A percentile compares a stretch with the other conserved stretches of the same genome.
Evolutionary conservation across 768 basidiomycete species (phyloP).

Genomic region (Psilocybe tampanensis): DNA sequence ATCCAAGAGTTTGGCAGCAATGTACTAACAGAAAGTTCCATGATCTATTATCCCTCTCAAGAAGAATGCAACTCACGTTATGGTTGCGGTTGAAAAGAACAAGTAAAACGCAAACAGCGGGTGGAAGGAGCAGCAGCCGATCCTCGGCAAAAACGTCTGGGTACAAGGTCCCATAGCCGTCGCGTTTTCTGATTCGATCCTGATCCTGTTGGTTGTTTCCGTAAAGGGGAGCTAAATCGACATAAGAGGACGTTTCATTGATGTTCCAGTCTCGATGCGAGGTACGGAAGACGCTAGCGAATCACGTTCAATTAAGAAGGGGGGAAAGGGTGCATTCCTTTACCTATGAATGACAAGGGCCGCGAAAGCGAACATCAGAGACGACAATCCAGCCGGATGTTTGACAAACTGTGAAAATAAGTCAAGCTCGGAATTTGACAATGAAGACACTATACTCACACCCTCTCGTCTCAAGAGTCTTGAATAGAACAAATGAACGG

Average conservation of each 20-base stretch:
- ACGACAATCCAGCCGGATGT: constrained; percentile 81
- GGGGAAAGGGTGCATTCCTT: constrained; percentile 6
- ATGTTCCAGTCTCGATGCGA: constrained; percentile 64
- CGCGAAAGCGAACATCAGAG: constrained; percentile 81
- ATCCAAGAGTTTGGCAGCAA: constrained; percentile 73
- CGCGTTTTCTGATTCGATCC: constrained; percentile 53
- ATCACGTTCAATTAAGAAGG: background rate
- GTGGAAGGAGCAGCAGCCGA: constrained; percentile 77
- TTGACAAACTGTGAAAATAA: constrained; percentile 55
- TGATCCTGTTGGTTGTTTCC: constrained; percentile 69
- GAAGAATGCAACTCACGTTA: constrained; percentile 53
- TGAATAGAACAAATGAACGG: constrained; percentile 13
- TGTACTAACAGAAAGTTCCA: constrained; percentile 52
- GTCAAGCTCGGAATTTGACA: constrained; percentile 8
- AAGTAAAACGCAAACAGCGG: constrained; percentile 71
- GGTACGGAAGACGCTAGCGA: constrained; percentile 77
- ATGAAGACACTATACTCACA: constrained; percentile 35
- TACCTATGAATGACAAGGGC: constrained; percentile 81
- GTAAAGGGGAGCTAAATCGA: constrained; percentile 84
- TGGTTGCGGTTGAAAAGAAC: constrained; percentile 92
- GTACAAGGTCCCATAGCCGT: constrained; percentile 67
- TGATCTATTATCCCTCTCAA: background rate
- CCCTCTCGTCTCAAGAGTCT: constrained; percentile 70
- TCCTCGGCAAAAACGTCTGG: constrained; percentile 83
- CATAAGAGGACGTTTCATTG: constrained; percentile 87